These are phyloP conservation scores for Paramecium primaurelia DNA, from an alignment of 73 alveolate genomes.

Conservation along the genomic window DNA sequence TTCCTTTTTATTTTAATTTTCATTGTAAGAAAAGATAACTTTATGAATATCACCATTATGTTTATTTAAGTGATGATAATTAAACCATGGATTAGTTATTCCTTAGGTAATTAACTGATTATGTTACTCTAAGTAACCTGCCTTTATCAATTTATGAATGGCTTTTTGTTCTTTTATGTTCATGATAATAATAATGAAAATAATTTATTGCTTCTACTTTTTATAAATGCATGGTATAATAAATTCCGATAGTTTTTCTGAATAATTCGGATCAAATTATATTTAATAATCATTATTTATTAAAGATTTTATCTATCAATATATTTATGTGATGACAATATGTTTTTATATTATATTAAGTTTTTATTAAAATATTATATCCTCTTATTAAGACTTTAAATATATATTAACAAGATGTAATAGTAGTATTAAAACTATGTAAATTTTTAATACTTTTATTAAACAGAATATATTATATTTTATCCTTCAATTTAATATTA, in stretches of 20 bases:
- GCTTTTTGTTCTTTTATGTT: not conserved
- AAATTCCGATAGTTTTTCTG: not conserved
- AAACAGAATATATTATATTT: too few relatives aligned
- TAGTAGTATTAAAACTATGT: too few relatives aligned
- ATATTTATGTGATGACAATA: not conserved
- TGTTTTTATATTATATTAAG: too few relatives aligned
- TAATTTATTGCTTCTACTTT: not conserved
- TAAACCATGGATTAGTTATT: not conserved
- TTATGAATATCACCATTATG: not conserved
- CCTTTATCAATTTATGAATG: not conserved
- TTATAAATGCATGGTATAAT: not conserved
- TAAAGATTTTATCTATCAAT: not conserved
- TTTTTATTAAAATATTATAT: too few relatives aligned
- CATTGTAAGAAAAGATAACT: not conserved
- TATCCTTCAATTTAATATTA: too few relatives aligned
- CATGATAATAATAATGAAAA: not conserved
- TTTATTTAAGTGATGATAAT: not conserved
- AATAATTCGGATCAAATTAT: not conserved
- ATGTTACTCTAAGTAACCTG: not conserved
- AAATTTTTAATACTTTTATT: too few relatives aligned
- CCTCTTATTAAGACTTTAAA: too few relatives aligned
- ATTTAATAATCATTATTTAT: too few relatives aligned
- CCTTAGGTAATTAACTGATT: not conserved
- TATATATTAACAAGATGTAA: too few relatives aligned
- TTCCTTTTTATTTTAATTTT: not conserved